These are phyloP conservation scores for Penicillium sp. DNA, from an alignment of 2,329 filamentous ascomycete genomes.

Conservation along the genomic window DNA sequence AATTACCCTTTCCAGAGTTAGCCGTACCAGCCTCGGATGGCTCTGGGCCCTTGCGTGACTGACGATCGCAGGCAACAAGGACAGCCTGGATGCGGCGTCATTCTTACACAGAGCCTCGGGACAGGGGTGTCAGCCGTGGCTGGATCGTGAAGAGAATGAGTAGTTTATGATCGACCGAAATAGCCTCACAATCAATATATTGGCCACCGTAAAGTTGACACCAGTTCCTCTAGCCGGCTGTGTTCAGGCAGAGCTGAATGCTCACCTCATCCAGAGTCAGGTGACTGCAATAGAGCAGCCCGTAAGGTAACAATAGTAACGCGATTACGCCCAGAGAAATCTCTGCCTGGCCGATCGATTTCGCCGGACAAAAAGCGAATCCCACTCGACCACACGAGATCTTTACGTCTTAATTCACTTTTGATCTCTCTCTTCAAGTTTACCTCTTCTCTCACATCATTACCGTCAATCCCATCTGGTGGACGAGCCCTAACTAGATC, in stretches of 20 bases:
- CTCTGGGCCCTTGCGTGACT: constrained; percentile 1
- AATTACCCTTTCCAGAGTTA: not conserved
- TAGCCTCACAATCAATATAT: not conserved
- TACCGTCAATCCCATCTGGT: not conserved
- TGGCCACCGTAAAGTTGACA: not conserved
- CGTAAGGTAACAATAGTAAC: constrained; percentile 14
- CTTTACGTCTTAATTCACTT: too few species aligned
- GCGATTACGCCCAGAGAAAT: constrained; percentile 20
- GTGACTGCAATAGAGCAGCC: constrained; percentile 20
- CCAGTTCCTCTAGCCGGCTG: not conserved
- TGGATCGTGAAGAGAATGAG: not conserved
- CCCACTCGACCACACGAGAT: not conserved
- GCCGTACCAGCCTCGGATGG: not conserved
- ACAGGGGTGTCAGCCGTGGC: not conserved
- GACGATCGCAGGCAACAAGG: not conserved
- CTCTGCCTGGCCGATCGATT: constrained; percentile 13
- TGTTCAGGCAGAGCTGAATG: not conserved
- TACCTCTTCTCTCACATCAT: not conserved
- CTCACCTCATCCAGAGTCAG: constrained; percentile 8
- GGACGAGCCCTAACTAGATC: constrained; percentile 17
- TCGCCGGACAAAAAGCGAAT: not conserved
- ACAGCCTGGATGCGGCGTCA: not conserved
- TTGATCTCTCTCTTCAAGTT: constrained; percentile 1
- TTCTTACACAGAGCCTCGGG: not conserved
- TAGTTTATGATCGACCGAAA: not conserved